A percentile compares a stretch with the other conserved stretches of the same genome.
phyloP scores from a whole-genome alignment of 176 grass and related monocot genomes.

The Oryza rufipogon region DNA sequence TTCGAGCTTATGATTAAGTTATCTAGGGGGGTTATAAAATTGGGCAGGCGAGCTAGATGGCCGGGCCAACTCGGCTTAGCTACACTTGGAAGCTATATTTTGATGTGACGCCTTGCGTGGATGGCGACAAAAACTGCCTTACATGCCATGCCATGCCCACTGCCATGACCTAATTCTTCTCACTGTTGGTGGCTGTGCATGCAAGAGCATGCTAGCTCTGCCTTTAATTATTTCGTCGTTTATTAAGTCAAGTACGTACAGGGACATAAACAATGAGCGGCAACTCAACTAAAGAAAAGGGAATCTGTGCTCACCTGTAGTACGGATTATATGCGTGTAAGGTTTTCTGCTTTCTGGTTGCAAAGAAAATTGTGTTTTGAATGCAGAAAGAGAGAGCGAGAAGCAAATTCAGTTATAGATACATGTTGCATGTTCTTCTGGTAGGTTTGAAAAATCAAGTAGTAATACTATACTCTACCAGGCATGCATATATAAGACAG shows the following conservation, averaged over 20 bases:
- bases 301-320: background rate
- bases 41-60: slow-evolving; percentile 13
- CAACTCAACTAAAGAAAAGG: background rate
- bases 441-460: background rate
- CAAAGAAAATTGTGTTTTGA: background rate
- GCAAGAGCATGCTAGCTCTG: background rate
- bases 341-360: background rate
- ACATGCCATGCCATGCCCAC: slow-evolving; percentile 20
- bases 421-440: background rate
- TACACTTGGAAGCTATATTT: slow-evolving; percentile 24
- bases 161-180: slow-evolving; percentile 41
- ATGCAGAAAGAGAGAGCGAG: background rate
- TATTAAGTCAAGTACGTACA: slow-evolving; percentile 9
- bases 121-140: slow-evolving; percentile 33
- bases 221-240: background rate
- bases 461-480: background rate
- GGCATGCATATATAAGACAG: too few species aligned
- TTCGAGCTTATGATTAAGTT: slow-evolving; percentile 45
- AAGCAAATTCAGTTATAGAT: background rate
- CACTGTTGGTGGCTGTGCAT: background rate
- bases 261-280: background rate
- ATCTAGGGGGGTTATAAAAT: slow-evolving; percentile 30
- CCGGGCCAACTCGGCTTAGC: slow-evolving; percentile 10
- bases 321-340: background rate
- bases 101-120: slow-evolving; percentile 39